phyloP scores from a whole-genome alignment of 2,329 filamentous ascomycete species.

The Arthrobotrys sphaeroides region DNA sequence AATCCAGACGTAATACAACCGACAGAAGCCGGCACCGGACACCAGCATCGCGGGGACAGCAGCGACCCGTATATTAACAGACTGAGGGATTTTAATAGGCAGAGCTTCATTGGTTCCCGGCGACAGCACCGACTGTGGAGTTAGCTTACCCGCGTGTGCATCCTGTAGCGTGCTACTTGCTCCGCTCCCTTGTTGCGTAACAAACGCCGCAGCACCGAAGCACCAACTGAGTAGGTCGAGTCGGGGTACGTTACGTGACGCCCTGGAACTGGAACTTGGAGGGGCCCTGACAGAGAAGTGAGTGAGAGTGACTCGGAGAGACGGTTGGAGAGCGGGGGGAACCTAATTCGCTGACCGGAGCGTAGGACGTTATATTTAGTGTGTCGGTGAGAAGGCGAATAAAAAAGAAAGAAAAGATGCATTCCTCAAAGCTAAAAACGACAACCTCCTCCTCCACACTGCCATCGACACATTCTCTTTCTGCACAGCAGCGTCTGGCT shows the following conservation, averaged over 20 bases:
- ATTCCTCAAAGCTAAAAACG: slow-evolving; percentile 33
- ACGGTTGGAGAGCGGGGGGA: slow-evolving; percentile 2
- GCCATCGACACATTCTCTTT: not conserved
- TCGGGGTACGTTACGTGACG: slow-evolving; percentile 28
- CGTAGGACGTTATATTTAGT: slow-evolving; percentile 4
- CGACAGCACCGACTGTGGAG: slow-evolving; percentile 22
- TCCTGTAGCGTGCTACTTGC: slow-evolving; percentile 19
- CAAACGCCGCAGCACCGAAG: slow-evolving; percentile 40
- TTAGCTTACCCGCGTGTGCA: slow-evolving; percentile 52
- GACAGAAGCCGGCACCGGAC: slow-evolving; percentile 39
- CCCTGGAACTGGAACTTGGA: slow-evolving; percentile 9
- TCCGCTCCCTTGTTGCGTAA: slow-evolving; percentile 36
- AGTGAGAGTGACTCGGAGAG: slow-evolving; percentile 25
- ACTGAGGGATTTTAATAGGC: slow-evolving; percentile 53
- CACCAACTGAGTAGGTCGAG: slow-evolving; percentile 46
- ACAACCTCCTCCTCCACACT: slow-evolving; percentile 11
- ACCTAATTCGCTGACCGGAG: not conserved
- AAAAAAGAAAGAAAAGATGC: slow-evolving; percentile 28
- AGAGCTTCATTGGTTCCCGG: slow-evolving; percentile 41
- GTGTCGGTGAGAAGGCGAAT: slow-evolving; percentile 9
- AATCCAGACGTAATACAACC: slow-evolving; percentile 14
- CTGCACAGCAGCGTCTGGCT: slow-evolving; percentile 40
- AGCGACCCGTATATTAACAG: slow-evolving; percentile 1
- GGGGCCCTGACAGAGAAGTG: not conserved
- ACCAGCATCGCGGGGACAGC: not conserved